phyloP scores from a whole-genome alignment of 73 alveolate species.

The Paramecium sexaurelia region DNA sequence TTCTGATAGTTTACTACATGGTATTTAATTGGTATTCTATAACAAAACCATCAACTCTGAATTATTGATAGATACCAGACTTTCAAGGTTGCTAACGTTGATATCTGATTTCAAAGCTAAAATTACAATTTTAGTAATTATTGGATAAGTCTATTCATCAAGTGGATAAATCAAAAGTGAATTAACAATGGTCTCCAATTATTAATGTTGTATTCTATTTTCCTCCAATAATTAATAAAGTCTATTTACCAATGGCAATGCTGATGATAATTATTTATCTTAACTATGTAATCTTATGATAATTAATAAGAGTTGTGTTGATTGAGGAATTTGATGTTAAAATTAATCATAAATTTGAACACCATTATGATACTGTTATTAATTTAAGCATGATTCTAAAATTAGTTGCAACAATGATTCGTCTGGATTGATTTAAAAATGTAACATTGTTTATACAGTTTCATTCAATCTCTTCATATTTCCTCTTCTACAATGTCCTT shows the following conservation, averaged over 20 bases:
- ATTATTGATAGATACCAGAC: not conserved
- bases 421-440: not conserved
- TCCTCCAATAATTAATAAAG: not conserved
- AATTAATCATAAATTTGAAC: conserved; percentile 39
- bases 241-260: conserved; percentile 32
- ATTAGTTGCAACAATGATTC: conserved; percentile 41
- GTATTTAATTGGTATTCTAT: not conserved
- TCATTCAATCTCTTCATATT: conserved; percentile 77
- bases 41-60: not conserved
- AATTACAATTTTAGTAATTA: not conserved
- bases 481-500: conserved; percentile 90
- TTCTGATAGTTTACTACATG: not conserved
- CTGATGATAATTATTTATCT: not conserved
- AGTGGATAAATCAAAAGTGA: not conserved
- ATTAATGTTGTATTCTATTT: not conserved
- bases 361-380: conserved; percentile 21
- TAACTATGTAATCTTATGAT: conserved; percentile 5
- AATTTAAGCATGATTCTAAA: conserved; percentile 12
- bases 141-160: conserved; percentile 14
- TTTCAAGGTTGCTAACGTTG: not conserved
- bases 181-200: not conserved
- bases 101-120: not conserved
- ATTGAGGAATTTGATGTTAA: conserved; percentile 31
- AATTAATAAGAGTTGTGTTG: not conserved
- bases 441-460: not conserved